Percentiles rank a stretch among this genome's conserved stretches.
phyloP scores from a whole-genome alignment of 805 yeast species.

The Wickerhamomyces subpelliculosus region DNA sequence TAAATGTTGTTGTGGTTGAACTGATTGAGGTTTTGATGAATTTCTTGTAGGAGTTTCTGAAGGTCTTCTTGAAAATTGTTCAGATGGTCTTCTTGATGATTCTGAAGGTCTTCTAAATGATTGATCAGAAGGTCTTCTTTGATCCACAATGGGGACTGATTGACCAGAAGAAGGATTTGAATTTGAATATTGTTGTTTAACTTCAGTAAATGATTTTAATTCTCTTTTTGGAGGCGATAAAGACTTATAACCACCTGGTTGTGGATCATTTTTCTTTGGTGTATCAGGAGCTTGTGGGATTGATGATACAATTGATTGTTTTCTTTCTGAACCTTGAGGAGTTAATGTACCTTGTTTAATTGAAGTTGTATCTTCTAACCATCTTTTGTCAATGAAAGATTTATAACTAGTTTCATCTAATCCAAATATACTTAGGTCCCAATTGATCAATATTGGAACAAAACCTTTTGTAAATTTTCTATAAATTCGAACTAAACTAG shows the following conservation, averaged over 20 bases:
- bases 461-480: slow-evolving; percentile 49
- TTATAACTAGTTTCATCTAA: slow-evolving; percentile 30
- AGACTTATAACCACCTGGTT: slow-evolving; percentile 1
- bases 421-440: slow-evolving; percentile 38
- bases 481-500: slow-evolving; percentile 44
- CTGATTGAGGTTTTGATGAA: no score
- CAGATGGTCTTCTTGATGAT: neutral
- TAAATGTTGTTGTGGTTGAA: no score
- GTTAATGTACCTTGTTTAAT: no score
- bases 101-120: neutral
- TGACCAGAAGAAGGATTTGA: no score
- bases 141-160: no score
- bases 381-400: slow-evolving; percentile 14
- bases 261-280: neutral
- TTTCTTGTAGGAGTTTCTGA: neutral
- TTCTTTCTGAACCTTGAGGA: no score
- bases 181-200: neutral
- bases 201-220: neutral
- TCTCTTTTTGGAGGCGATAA: slow-evolving; percentile 2
- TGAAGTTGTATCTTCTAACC: neutral
- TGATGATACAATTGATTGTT: neutral
- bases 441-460: slow-evolving; percentile 45
- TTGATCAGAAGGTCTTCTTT: neutral
- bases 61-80: neutral
- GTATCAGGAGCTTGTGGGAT: neutral